Conservation (phyloP, 208 protist genomes). For the Trypanosomatidae sp. region DNA sequence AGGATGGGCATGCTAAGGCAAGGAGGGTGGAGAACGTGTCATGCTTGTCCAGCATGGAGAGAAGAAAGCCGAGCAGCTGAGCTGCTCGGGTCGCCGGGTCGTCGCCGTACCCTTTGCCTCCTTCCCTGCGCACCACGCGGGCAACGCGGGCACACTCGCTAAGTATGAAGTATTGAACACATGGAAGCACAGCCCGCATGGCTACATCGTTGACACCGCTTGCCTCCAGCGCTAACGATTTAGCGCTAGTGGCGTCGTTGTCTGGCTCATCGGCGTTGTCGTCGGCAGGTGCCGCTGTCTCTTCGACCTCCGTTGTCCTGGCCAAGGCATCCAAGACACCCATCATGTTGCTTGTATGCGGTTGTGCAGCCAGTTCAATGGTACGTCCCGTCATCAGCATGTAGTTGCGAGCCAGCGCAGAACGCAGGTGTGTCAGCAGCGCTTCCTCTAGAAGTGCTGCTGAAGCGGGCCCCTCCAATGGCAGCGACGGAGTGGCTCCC, state of each 20-base stretch:
- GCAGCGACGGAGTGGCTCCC: neutral
- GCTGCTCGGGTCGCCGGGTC: conserved; percentile 11
- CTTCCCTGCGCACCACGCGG: conserved; percentile 21
- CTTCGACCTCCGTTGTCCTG: neutral
- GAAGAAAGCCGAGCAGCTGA: conserved; percentile 25
- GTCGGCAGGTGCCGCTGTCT: neutral
- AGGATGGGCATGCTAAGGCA: conserved; percentile 36
- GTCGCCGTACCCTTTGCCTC: conserved; percentile 13
- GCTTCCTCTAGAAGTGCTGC: conserved; percentile 10
- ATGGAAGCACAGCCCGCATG: conserved; percentile 21
- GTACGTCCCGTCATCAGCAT: neutral
- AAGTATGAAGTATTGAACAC: conserved; percentile 37
- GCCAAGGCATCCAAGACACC: neutral
- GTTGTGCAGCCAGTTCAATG: neutral
- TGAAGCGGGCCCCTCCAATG: neutral
- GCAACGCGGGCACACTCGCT: conserved; percentile 34
- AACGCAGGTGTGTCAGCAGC: conserved; percentile 12
- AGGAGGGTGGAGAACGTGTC: conserved; percentile 17
- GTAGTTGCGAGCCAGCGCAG: neutral
- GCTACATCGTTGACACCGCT: neutral
- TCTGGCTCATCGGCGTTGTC: neutral
- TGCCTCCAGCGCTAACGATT: neutral
- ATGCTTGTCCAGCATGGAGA: conserved; percentile 9
- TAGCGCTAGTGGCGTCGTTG: neutral
- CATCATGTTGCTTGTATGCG: neutral